A percentile compares a stretch with the other conserved stretches of the same genome.
Evolutionary conservation across 768 basidiomycete species (phyloP).

Genomic region (Suillus paluster): DNA sequence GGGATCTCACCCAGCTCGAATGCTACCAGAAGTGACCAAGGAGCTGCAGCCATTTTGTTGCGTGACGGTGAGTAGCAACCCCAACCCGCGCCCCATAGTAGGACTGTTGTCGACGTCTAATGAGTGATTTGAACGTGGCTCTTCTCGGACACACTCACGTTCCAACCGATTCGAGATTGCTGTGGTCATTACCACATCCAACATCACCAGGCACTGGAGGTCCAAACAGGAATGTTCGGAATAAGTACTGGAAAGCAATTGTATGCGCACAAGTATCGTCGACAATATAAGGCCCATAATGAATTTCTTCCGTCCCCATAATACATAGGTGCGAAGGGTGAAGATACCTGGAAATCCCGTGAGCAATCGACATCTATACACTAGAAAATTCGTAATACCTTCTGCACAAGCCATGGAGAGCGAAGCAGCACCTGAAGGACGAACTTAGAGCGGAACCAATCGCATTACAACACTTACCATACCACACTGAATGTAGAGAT

Average conservation of each 20-base stretch:
- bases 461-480: neutral
- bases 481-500: neutral
- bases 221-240: neutral
- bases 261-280: neutral
- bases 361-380: neutral
- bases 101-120: neutral
- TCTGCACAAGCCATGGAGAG: neutral
- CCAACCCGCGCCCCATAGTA: neutral
- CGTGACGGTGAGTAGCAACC: neutral
- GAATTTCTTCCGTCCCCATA: conserved; percentile 1
- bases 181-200: neutral
- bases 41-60: neutral
- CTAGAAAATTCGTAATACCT: neutral
- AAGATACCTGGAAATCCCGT: neutral
- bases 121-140: neutral
- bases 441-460: neutral
- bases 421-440: neutral
- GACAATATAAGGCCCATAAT: neutral
- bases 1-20: conserved; percentile 1
- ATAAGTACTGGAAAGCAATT: neutral
- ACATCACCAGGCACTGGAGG: neutral
- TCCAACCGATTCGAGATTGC: neutral
- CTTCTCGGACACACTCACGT: conserved; percentile 1
- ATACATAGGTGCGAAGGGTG: conserved; percentile 1
- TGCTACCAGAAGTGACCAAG: conserved; percentile 3